Evolutionary conservation across 768 basidiomycete genomes (phyloP).

Genomic region (Rhodocollybia butyracea): DNA sequence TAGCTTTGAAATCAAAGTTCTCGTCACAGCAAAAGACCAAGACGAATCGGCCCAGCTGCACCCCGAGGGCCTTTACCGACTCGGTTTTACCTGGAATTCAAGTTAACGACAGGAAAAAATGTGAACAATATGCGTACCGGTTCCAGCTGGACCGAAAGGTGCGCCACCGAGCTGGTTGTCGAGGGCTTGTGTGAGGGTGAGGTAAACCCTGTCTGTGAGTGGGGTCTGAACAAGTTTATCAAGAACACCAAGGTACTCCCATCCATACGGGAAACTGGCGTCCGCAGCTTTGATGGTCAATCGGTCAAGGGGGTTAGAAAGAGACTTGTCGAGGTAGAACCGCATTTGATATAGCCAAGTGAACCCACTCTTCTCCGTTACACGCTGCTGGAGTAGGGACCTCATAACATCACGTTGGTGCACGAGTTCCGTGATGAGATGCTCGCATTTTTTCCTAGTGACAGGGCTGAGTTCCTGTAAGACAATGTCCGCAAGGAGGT

Average conservation of each 20-base stretch:
- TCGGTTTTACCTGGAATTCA: slow-evolving; percentile 83
- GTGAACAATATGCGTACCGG: slow-evolving; percentile 48
- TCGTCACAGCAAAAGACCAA: slow-evolving; percentile 99
- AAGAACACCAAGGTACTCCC: slow-evolving; percentile 97
- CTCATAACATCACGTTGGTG: slow-evolving; percentile 96
- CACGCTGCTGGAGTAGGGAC: slow-evolving; percentile 62
- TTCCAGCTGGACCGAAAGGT: slow-evolving; percentile 98
- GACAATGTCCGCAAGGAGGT: slow-evolving; percentile 95
- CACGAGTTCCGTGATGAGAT: slow-evolving; percentile 97
- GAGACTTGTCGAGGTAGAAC: slow-evolving; percentile 78
- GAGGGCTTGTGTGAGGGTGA: slow-evolving; percentile 94
- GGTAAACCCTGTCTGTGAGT: slow-evolving; percentile 93
- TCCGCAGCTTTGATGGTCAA: slow-evolving; percentile 84
- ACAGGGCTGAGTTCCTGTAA: slow-evolving; percentile 84
- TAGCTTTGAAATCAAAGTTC: slow-evolving; percentile 99
- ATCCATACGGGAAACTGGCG: slow-evolving; percentile 93
- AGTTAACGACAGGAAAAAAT: slow-evolving; percentile 10
- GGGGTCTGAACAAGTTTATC: slow-evolving; percentile 98
- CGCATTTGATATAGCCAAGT: slow-evolving; percentile 98
- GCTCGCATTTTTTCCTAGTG: slow-evolving; percentile 97
- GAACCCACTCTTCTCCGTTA: slow-evolving; percentile 69
- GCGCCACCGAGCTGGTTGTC: slow-evolving; percentile 94
- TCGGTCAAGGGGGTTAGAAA: slow-evolving; percentile 77
- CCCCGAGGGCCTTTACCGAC: slow-evolving; percentile 97
- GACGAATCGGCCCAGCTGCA: slow-evolving; percentile 97